Evolutionary conservation across 1,284 basidiomycete species (phyloP), one percentile per base, ranked within the genome.

Genomic region (Coniferiporia sulphurascens): DNA sequence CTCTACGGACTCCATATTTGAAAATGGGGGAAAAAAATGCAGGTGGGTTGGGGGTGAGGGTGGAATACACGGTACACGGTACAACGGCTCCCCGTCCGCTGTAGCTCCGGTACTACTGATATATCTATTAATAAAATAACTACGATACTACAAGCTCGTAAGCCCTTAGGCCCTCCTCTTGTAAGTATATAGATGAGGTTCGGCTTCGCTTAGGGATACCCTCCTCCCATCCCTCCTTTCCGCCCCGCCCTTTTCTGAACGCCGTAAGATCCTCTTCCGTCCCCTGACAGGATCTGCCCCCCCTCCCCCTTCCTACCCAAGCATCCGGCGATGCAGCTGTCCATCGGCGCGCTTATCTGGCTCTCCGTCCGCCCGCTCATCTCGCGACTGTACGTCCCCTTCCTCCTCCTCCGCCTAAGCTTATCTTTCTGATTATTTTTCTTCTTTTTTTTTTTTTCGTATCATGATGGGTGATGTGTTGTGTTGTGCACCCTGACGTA

Each of bases 291-390:
- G 9, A 15, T 41, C 15, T 41, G 38, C 9, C 15, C 15, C 12
- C 9, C 15, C n/a, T n/a, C n/a, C n/a, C n/a, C n/a, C n/a, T n/a
- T n/a, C n/a, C n/a, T n/a, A 15, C 12, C 9, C 38, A 41, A 41
- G 38, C 9, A 12, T 41, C 38, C 7, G 38, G 15, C 15, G 36
- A 44, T 32, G 15, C 69, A 69, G 69, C 48, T 75, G 27, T 66
- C 75, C 41, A 64, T 72, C 10, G 75, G 79, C 10, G 68, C 74
- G 12, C 69, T 83, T 55, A 76, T 84, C 54, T 84, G 82, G 82
- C 76, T 83, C 34, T 84, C 85, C 22, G 70, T 76, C 34, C 76
- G 83, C 50, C 85, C 85, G 8, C 71, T 87, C 51, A 73, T 85
- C 61, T 78, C 52, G 10, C 59, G 83, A 64, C 67, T 86, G 85